Base-by-base conservation (phyloP, 495 filamentous ascomycete species). In the Xylaria acuta region DNA sequence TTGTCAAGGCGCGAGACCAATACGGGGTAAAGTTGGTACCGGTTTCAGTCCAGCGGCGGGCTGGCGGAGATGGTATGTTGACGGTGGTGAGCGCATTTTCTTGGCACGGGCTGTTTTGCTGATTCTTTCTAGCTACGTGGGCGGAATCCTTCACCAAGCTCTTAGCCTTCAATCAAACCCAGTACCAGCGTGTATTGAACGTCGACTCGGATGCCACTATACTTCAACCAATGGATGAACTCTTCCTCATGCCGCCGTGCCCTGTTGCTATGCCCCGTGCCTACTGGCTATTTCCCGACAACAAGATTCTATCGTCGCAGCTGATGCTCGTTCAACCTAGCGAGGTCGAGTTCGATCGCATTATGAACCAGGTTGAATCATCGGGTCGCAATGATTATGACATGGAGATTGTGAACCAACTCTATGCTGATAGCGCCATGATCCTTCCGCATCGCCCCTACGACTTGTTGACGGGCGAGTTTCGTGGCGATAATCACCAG, bases 371-470 rank as follows among this genome's bases (percentile, higher is more conserved):
- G 3, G 84, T 88, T 60, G 73, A 85, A 51, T 69, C 73, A 59
- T 82, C 81, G 16, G 73, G 69, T 18, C 53, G 67, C n/a, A 81
- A 83, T 22, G 83, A 84, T 32, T 92, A 89, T 62, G 90, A 93
- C 70, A 92, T 93, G 91, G 92, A 94, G 70, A 82, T 95, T 1
- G 76, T 95, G 49, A 95, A 95, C 75, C 76, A 82, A 1, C 86
- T 92, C n/a, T 95, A 92, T 68, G 85, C 81, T 0, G 85, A 90
- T 34, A 88, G 79, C 41, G 92, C 92, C 1, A 79, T 93, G 75
- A 87, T 96, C 16, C 83, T 97, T 0, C 94, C 94, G 3, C 93
- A 95, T 75, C 86, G 90, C 27, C 87, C 86, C 27, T 95, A 93
- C 76, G 90, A 88, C 5, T 80, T 95, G 9, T 75, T 94, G 5